These are phyloP conservation scores for Meyerozyma smithsonii DNA, from an alignment of 1,139 yeast genomes.

Conservation along the genomic window DNA sequence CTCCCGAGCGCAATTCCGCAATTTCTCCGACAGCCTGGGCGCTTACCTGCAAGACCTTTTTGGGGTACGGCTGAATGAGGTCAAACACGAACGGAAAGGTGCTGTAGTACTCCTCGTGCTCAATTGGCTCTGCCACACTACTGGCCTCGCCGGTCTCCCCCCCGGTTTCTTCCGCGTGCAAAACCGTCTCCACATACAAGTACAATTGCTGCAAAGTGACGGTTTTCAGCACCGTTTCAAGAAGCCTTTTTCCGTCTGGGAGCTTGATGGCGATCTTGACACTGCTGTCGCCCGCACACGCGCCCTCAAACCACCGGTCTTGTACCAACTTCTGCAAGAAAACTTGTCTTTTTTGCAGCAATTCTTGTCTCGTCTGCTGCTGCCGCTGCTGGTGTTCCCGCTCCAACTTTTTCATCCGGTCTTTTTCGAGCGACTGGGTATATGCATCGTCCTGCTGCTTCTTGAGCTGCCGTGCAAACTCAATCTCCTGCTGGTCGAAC, in stretches of 20 bases:
- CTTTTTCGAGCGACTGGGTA: constrained; percentile 43
- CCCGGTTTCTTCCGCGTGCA: constrained; percentile 17
- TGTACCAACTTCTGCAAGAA: constrained; percentile 13
- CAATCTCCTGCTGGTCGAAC: constrained; percentile 50
- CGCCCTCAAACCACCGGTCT: constrained; percentile 11
- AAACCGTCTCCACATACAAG: constrained; percentile 51
- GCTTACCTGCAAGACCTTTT: constrained; percentile 21
- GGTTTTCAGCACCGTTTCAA: constrained; percentile 47
- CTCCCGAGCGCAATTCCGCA: constrained; percentile 33
- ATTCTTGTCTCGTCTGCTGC: constrained; percentile 12
- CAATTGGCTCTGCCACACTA: background rate
- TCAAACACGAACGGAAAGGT: constrained; percentile 32
- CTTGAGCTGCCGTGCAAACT: constrained; percentile 44
- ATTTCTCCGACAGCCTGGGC: constrained; percentile 17
- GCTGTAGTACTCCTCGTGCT: constrained; percentile 17
- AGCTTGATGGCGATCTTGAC: constrained; percentile 35
- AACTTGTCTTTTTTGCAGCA: constrained; percentile 9
- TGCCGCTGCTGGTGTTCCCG: constrained; percentile 18
- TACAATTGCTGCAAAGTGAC: constrained; percentile 59
- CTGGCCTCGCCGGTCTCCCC: constrained; percentile 6
- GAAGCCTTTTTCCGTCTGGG: constrained; percentile 57
- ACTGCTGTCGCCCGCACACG: constrained; percentile 7
- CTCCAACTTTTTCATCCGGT: constrained; percentile 32
- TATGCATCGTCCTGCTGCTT: constrained; percentile 58
- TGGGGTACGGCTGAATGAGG: constrained; percentile 42